phyloP scores from a whole-genome alignment of 2,329 filamentous ascomycete species.

The Capronia americana region DNA sequence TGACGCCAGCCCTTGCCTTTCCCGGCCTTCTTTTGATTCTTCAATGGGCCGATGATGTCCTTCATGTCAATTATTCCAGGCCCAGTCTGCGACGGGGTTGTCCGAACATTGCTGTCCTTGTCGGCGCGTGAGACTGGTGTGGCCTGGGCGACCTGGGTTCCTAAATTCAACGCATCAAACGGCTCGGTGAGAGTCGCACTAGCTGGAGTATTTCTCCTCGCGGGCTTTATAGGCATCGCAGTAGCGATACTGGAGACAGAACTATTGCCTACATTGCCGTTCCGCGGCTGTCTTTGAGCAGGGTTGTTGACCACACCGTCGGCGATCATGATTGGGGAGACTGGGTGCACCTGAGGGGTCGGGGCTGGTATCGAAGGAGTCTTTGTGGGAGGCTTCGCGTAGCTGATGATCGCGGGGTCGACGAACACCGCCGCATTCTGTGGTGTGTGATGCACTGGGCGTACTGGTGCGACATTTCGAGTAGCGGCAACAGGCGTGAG shows the following conservation, averaged over 20 bases:
- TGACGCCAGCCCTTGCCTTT: conserved; percentile 71
- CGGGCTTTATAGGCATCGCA: conserved; percentile 27
- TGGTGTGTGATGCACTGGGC: conserved; percentile 27
- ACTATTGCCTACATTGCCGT: conserved; percentile 31
- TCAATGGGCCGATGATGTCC: conserved; percentile 45
- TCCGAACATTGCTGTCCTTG: conserved; percentile 43
- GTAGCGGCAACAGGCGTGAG: conserved; percentile 29
- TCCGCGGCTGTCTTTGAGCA: conserved; percentile 23
- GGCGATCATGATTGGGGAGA: conserved; percentile 44
- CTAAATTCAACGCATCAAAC: conserved; percentile 50
- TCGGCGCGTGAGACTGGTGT: conserved; percentile 12
- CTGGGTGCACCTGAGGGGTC: conserved; percentile 32
- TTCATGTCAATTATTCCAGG: conserved; percentile 43
- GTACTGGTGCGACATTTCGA: conserved; percentile 12
- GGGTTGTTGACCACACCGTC: conserved; percentile 40
- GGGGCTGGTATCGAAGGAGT: conserved; percentile 20
- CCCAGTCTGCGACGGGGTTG: conserved; percentile 50
- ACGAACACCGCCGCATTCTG: conserved; percentile 58
- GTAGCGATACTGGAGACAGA: conserved; percentile 40
- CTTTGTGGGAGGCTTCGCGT: conserved; percentile 50
- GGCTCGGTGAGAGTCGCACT: conserved; percentile 54
- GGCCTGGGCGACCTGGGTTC: conserved; percentile 38
- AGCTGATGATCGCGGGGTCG: conserved; percentile 84
- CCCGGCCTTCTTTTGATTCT: conserved; percentile 41
- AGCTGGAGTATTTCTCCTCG: conserved; percentile 43